Percentiles rank a stretch among this genome's conserved stretches.
Evolutionary conservation across 2,329 filamentous ascomycete species (phyloP).

Genomic region (Triangularia setosa): DNA sequence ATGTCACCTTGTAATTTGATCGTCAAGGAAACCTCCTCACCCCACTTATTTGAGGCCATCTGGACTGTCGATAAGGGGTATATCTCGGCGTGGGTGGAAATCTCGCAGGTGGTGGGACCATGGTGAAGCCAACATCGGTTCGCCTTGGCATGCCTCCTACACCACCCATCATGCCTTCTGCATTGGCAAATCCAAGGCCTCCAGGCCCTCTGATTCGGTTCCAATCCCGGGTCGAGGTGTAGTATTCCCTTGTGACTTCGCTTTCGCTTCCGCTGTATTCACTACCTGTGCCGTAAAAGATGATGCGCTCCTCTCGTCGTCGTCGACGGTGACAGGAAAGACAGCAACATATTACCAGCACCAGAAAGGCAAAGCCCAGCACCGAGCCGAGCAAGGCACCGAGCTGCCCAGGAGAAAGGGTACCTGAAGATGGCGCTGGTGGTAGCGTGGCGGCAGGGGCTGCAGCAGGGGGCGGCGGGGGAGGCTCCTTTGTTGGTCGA

Average conservation of each 20-base stretch:
- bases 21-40: conserved; percentile 20
- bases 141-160: neutral
- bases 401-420: conserved; percentile 36
- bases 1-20: neutral
- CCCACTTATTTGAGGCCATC: conserved; percentile 18
- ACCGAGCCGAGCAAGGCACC: conserved; percentile 41
- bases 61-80: conserved; percentile 19
- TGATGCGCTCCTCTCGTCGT: neutral
- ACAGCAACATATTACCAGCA: conserved; percentile 32
- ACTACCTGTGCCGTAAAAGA: neutral
- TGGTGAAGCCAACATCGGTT: neutral
- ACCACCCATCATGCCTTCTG: neutral
- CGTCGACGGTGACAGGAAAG: neutral
- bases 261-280: conserved; percentile 4
- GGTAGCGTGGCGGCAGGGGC: conserved; percentile 12
- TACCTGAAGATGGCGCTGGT: conserved; percentile 17
- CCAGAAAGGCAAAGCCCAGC: conserved; percentile 35
- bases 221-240: neutral
- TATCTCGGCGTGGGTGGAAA: conserved; percentile 21
- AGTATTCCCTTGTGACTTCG: neutral
- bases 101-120: conserved; percentile 17
- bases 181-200: neutral
- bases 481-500: conserved; percentile 2
- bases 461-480: conserved; percentile 14
- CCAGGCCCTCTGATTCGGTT: neutral